Conservation (phyloP, 768 basidiomycete genomes). For the Neoboletus brunneissimus region DNA sequence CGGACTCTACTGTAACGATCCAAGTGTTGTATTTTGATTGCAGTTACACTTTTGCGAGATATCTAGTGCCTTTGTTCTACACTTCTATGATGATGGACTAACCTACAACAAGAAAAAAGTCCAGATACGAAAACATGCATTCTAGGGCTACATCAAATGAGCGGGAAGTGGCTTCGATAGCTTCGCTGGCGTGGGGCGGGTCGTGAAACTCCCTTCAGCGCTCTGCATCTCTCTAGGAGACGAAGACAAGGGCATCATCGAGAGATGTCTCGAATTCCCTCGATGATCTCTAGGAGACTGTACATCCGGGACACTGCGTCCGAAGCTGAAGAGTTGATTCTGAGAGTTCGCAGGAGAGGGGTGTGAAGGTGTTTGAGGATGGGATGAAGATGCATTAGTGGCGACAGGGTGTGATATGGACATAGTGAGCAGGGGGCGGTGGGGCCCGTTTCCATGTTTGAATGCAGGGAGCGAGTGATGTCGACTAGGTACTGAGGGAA, state of each 20-base stretch:
- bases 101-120: neutral
- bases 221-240: conserved; percentile 8
- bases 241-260: conserved; percentile 14
- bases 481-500: conserved; percentile 9
- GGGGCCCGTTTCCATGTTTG: conserved; percentile 4
- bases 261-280: conserved; percentile 16
- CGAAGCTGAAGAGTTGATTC: neutral
- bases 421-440: neutral
- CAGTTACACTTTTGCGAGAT: neutral
- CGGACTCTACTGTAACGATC: neutral
- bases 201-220: neutral
- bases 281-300: neutral
- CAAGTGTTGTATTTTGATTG: neutral
- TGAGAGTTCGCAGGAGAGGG: neutral
- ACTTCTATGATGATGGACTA: neutral
- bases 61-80: neutral
- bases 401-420: conserved; percentile 1
- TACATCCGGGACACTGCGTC: neutral
- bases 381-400: neutral
- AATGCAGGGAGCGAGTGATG: conserved; percentile 25
- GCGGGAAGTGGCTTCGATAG: conserved; percentile 20
- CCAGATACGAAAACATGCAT: conserved; percentile 1
- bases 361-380: conserved; percentile 12
- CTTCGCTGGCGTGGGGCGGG: conserved; percentile 4
- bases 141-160: conserved; percentile 19